Evolutionary conservation across 345 rosid genomes (phyloP), one percentile per base, ranked within the genome.

Genomic region (Aethionema arabicum): DNA sequence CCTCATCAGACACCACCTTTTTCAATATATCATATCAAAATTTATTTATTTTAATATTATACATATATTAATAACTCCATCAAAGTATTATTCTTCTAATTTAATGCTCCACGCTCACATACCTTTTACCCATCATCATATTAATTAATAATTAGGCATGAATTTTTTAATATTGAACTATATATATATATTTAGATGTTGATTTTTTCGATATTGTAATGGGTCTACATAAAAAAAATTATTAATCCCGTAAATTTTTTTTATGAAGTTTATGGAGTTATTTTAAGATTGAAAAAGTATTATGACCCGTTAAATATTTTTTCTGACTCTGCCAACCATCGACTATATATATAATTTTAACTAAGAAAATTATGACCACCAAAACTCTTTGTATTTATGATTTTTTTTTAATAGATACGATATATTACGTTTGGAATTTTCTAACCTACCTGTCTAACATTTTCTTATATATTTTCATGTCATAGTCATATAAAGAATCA

Each of bases 1-100:
- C 93, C 72, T 90, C 93, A 39, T 84, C 89, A 1, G 91, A 89
- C 39, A 84, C 95, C 58, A 84, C 81, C 95, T 84, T 48, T 48
- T 42, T 30, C 16, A 21, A 21, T 21, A 21, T 2, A 21, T 21
- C 27, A 21, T 21, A 21, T 2, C 27, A 21, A 21, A 21, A 21
- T 21, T 21, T 21, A 41, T 45, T 31, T 27, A 63, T 15, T 44
- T 44, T 14, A 48, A 47, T 21, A 31, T 39, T 8, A 32, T 29
- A 52, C 41, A 37, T 41, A 35, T 37, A 53, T 2, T 65, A 12
- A 7, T 51, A 6, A 51, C 29, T 48, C 38, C 8, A 32, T 57
- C 4, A 7, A 52, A 13, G 6, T 32, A 40, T 12, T 37, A 32
- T 21, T 41, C 29, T 6, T n/a, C 11, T 21, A 21, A 30, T 36